A percentile compares a stretch with the other conserved stretches of the same genome.
phyloP scores from a whole-genome alignment of 768 basidiomycete genomes.

The Calocybe indica region DNA sequence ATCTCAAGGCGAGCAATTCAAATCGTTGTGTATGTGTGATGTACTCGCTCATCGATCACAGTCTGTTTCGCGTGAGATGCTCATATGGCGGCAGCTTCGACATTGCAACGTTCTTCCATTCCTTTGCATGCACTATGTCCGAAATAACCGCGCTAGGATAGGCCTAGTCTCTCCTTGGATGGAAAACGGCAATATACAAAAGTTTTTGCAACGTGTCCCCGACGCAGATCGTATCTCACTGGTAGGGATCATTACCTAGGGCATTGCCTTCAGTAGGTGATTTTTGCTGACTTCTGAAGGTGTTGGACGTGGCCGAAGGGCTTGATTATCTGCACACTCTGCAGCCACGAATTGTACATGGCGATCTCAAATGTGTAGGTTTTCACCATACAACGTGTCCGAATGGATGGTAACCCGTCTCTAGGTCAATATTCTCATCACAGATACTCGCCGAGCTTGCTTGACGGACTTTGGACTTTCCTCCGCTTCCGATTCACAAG shows the following conservation, averaged over 20 bases:
- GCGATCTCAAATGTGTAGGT: conserved; percentile 10
- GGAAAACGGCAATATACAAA: conserved; percentile 8
- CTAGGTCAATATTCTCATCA: conserved; percentile 13
- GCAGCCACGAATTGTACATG: conserved; percentile 10
- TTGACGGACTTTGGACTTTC: conserved; percentile 14
- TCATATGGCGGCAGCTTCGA: conserved; percentile 10
- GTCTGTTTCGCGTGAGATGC: conserved; percentile 9
- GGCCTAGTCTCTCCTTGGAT: conserved; percentile 13
- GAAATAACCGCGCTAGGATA: conserved; percentile 6
- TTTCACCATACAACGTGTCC: background rate
- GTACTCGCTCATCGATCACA: background rate
- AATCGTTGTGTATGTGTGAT: no score
- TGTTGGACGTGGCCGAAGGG: conserved; percentile 9
- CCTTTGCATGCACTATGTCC: conserved; percentile 7
- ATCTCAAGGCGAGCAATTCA: conserved; percentile 16
- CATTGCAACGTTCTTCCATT: conserved; percentile 11
- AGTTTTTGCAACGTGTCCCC: conserved; percentile 1
- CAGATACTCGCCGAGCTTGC: conserved; percentile 8
- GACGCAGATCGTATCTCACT: conserved; percentile 8
- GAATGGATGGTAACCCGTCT: background rate
- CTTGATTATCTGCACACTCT: conserved; percentile 7
- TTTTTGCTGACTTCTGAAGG: background rate
- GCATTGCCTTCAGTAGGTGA: background rate
- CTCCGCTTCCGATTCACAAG: conserved; percentile 11
- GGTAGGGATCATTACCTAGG: background rate